Percentiles rank a stretch among this genome's conserved stretches.
phyloP scores from a whole-genome alignment of 2,329 filamentous ascomycete species.

The Colletotrichum tanaceti region DNA sequence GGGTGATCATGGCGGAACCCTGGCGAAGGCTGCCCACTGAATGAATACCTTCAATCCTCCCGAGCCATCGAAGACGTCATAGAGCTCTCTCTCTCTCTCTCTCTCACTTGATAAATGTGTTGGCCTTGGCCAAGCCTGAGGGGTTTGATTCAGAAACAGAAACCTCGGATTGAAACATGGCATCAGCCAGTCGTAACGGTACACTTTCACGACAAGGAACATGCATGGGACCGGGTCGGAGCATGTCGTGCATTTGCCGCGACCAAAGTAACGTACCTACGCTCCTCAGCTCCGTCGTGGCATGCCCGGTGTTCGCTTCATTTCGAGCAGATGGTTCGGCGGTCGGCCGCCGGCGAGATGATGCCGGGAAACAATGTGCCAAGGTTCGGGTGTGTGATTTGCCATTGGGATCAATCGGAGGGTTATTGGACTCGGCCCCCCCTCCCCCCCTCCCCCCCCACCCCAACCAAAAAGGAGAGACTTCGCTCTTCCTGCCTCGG shows the following conservation, averaged over 20 bases:
- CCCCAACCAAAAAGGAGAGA: conserved; percentile 17
- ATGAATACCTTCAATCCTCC: neutral
- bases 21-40: neutral
- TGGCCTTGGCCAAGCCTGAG: conserved; percentile 12
- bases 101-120: conserved; percentile 16
- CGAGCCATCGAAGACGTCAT: conserved; percentile 9
- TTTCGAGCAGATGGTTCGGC: conserved; percentile 14
- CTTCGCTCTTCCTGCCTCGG: conserved; percentile 13
- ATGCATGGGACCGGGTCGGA: conserved; percentile 32
- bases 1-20: conserved; percentile 9
- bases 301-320: conserved; percentile 15
- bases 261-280: neutral
- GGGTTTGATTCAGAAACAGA: conserved; percentile 16
- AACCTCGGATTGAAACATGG: conserved; percentile 30
- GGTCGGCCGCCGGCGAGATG: conserved; percentile 8
- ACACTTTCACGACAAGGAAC: conserved; percentile 17
- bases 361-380: conserved; percentile 25
- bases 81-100: too few species aligned
- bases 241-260: conserved; percentile 4
- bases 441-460: too few species aligned
- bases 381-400: conserved; percentile 22
- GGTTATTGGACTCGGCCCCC: conserved; percentile 11
- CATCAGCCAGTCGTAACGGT: conserved; percentile 12
- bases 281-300: neutral
- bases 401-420: conserved; percentile 28